These are phyloP conservation scores for Globisporangium spiculum DNA, from an alignment of 352 stramenopile species.

Conservation along the genomic window DNA sequence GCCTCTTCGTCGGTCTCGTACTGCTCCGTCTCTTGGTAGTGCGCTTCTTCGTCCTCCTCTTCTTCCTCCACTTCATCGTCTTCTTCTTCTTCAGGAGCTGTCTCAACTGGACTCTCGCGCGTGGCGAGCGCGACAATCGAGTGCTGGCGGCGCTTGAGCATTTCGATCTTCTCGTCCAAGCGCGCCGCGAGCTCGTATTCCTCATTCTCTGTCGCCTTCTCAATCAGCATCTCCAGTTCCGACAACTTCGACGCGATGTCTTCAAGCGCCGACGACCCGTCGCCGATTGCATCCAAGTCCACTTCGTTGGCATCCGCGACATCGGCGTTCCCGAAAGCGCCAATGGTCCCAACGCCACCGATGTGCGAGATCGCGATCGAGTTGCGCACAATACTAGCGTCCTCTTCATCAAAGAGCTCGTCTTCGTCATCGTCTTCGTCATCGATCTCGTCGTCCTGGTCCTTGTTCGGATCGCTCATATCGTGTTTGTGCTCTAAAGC, in stretches of 20 bases:
- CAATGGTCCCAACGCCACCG: background rate
- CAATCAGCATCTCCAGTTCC: slow-evolving; percentile 64
- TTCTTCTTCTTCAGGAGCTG: slow-evolving; percentile 5
- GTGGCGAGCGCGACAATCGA: slow-evolving; percentile 33
- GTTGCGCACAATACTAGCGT: slow-evolving; percentile 22
- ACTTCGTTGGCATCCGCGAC: slow-evolving; percentile 12
- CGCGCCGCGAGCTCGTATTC: slow-evolving; percentile 77
- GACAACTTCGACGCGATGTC: slow-evolving; percentile 58
- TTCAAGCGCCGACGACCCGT: slow-evolving; percentile 37
- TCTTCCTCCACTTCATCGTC: slow-evolving; percentile 24
- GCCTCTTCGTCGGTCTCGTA: slow-evolving; percentile 6
- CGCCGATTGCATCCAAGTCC: slow-evolving; percentile 27
- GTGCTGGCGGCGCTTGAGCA: slow-evolving; percentile 48
- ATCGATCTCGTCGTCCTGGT: slow-evolving; percentile 49
- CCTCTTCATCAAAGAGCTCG: slow-evolving; percentile 38
- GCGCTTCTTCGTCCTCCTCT: slow-evolving; percentile 29
- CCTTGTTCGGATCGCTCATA: slow-evolving; percentile 45
- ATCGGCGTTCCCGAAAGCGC: slow-evolving; percentile 5
- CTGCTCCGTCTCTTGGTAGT: slow-evolving; percentile 20
- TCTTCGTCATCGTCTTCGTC: slow-evolving; percentile 51
- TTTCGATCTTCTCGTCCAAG: slow-evolving; percentile 73
- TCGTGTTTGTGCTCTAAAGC: slow-evolving; percentile 73
- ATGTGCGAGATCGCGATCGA: slow-evolving; percentile 8
- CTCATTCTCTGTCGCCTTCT: slow-evolving; percentile 76
- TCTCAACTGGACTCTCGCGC: slow-evolving; percentile 14